phyloP scores from a whole-genome alignment of 2,329 filamentous ascomycete species.

The Aspergillus pseudoterreus region DNA sequence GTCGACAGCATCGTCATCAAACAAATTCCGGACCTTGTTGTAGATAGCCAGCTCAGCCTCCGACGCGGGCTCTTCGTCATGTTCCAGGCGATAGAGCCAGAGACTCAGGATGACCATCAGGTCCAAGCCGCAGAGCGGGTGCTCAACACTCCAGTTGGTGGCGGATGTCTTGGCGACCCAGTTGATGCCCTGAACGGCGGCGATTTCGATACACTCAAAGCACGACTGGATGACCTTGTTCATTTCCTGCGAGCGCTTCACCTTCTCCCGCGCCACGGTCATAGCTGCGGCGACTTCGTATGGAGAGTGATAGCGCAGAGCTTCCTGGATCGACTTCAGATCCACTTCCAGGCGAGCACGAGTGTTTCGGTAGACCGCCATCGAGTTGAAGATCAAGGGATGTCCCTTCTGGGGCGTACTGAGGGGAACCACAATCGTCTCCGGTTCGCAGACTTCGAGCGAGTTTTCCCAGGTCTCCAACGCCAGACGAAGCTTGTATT shows the following conservation, averaged over 20 bases:
- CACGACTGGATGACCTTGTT: conserved; percentile 97
- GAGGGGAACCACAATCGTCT: conserved; percentile 80
- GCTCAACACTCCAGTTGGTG: conserved; percentile 98
- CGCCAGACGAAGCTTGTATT: conserved; percentile 94
- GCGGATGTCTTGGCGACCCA: conserved; percentile 98
- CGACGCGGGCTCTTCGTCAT: conserved; percentile 77
- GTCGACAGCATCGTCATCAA: conserved; percentile 85
- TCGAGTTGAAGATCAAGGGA: conserved; percentile 95
- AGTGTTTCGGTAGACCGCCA: conserved; percentile 94
- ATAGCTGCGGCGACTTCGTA: conserved; percentile 97
- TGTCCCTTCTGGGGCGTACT: conserved; percentile 95
- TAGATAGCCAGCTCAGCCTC: conserved; percentile 43
- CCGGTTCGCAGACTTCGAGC: conserved; percentile 86
- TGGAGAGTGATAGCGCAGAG: conserved; percentile 91
- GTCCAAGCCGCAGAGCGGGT: conserved; percentile 93
- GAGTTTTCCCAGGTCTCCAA: conserved; percentile 99
- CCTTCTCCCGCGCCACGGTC: conserved; percentile 88
- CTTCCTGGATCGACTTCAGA: conserved; percentile 92
- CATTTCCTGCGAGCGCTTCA: conserved; percentile 95
- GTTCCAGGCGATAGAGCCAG: conserved; percentile 98
- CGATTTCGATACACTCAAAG: conserved; percentile 96
- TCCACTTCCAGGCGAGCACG: conserved; percentile 90
- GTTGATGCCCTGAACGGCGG: conserved; percentile 87
- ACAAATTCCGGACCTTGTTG: conserved; percentile 73
- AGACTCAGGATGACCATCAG: conserved; percentile 96